Percentiles rank a stretch among this genome's conserved stretches.
Conservation (phyloP, 495 filamentous ascomycete genomes). For the Hypoxylon crocopeplum region DNA sequence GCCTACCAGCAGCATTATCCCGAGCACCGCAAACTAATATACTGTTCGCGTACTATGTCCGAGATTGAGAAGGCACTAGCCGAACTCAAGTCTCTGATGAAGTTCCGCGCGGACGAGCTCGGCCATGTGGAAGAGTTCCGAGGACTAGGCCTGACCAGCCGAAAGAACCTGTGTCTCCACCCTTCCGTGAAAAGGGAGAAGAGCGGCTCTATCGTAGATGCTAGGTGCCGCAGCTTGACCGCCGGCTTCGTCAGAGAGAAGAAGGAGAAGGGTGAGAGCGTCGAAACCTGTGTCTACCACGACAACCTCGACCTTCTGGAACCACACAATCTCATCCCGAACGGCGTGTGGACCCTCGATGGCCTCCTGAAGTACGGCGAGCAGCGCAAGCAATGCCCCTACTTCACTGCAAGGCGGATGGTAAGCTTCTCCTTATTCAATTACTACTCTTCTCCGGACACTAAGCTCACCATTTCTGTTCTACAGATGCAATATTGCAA, state of each 20-base stretch:
- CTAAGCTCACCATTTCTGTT: constrained; percentile 6
- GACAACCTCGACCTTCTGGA: constrained; percentile 96
- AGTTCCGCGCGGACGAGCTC: constrained; percentile 84
- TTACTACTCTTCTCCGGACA: neutral
- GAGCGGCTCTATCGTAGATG: constrained; percentile 91
- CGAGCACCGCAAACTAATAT: constrained; percentile 93
- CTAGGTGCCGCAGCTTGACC: constrained; percentile 91
- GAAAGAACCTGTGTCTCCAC: constrained; percentile 97
- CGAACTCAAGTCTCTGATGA: constrained; percentile 92
- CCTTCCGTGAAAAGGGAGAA: constrained; percentile 95
- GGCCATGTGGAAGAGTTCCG: constrained; percentile 91
- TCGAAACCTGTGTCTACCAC: constrained; percentile 93
- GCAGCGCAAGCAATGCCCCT: constrained; percentile 94
- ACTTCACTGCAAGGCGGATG: constrained; percentile 95
- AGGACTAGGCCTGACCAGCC: constrained; percentile 89
- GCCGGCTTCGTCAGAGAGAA: constrained; percentile 97
- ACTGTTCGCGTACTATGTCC: constrained; percentile 97
- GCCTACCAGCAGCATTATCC: constrained; percentile 93
- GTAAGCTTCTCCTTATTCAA: constrained; percentile 51
- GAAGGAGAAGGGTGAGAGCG: constrained; percentile 91
- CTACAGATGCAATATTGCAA: constrained; percentile 94
- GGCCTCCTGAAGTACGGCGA: constrained; percentile 86
- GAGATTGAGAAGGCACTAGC: constrained; percentile 95
- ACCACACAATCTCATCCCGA: constrained; percentile 89
- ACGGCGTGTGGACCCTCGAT: constrained; percentile 96